Base-by-base conservation (phyloP, 495 filamentous ascomycete genomes). In the Cercophora sp. region DNA sequence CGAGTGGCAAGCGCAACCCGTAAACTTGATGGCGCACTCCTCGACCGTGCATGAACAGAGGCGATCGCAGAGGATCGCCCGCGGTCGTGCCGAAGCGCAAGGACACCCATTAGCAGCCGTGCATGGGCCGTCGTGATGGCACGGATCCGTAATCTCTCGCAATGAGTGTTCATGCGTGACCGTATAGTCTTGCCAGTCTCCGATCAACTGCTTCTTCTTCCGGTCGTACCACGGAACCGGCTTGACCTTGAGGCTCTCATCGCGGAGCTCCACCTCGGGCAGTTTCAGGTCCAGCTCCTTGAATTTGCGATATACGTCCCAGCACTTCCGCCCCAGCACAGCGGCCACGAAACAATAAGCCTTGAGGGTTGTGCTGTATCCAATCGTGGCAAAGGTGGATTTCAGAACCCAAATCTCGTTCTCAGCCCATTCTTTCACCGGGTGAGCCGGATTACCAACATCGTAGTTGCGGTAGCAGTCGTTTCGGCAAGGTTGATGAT, bases 1-100 rank as follows among this genome's bases (percentile, higher is more conserved):
- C 1, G 71, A 71, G 35, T 74, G 71, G 60, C 86, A 89, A 2
- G 70, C 68, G 61, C 86, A 89, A 19, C 86, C 86, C 3, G 75
- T 81, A 63, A 83, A 88, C 48, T 82, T 81, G 22, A 83, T 69
- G 13, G 71, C 71, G 55, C 86, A 89, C 24, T 73, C 68, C 3
- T 76, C 69, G 2, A 75, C 64, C 4, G 73, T 76, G 60, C 86
- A 90, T 3, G 66, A 68, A 55, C 86, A 89, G 45, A 77, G 79
- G 46, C 81, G 81, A 58, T 90, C 86, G 57, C 86, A 90, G 16
- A 82, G 73, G 34, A 87, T 64, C 19, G 54, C 50, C 43, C 48
- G 59, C 8, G 55, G 51, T 1, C 72, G 70, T 10, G 68, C 67
- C 18, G 68, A 58, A 26, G 73, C 74, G 57, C 84, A 87, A 4